Evolutionary conservation across 306 rosid genomes (phyloP).

Genomic region (Vicia villosa): DNA sequence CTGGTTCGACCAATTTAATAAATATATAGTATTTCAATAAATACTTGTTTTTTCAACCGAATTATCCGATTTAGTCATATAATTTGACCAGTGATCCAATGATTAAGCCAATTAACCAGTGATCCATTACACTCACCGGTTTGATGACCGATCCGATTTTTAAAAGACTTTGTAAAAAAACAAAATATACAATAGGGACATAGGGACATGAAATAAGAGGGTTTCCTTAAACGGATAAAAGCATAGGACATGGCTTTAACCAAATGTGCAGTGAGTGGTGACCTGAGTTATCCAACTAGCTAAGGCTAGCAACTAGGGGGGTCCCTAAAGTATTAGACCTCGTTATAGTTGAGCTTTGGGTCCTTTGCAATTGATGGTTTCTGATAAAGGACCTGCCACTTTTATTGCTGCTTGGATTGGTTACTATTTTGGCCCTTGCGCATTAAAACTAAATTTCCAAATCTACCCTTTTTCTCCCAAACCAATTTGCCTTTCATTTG

Average conservation of each 20-base stretch:
- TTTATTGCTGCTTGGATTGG: conserved; percentile 28
- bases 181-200: too few species aligned
- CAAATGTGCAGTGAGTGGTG: conserved; percentile 41
- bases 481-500: conserved; percentile 26
- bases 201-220: not conserved
- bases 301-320: conserved; percentile 28
- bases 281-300: conserved; percentile 46
- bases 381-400: conserved; percentile 41
- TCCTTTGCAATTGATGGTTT: conserved; percentile 36
- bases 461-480: not conserved
- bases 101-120: too few species aligned
- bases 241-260: conserved; percentile 34
- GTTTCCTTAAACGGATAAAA: conserved; percentile 41
- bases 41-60: too few species aligned
- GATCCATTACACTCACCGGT: too few species aligned
- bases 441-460: not conserved
- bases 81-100: too few species aligned
- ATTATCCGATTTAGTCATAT: too few species aligned
- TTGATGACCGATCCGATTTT: too few species aligned
- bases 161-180: too few species aligned
- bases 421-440: not conserved
- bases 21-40: too few species aligned
- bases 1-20: too few species aligned
- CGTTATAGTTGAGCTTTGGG: conserved; percentile 28
- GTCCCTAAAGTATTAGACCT: conserved; percentile 33